These are phyloP conservation scores for Rutstroemia sp. DNA, from an alignment of 2,329 filamentous ascomycete genomes.

Conservation along the genomic window DNA sequence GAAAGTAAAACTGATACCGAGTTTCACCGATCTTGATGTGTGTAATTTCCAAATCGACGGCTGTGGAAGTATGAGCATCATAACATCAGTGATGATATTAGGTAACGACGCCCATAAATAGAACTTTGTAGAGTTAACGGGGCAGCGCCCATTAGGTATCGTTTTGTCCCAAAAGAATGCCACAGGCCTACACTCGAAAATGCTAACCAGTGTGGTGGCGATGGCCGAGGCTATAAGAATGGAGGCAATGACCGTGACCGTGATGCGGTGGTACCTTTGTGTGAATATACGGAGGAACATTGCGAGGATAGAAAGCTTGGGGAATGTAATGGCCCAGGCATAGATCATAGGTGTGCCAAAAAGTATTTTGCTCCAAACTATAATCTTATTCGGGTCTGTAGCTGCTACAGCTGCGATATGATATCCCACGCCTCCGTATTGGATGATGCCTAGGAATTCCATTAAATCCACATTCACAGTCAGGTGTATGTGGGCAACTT, in stretches of 20 bases:
- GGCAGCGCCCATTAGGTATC: no score
- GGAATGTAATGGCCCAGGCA: neutral
- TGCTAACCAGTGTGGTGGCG: no score
- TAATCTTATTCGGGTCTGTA: neutral
- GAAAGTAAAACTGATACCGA: neutral
- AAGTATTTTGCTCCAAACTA: neutral
- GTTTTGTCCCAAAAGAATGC: no score
- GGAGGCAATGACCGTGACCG: neutral
- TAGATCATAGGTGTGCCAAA: neutral
- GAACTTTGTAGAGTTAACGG: no score
- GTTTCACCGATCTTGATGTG: neutral
- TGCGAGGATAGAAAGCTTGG: neutral
- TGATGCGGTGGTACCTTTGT: neutral
- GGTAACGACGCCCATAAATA: neutral
- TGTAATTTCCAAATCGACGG: neutral
- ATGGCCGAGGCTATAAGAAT: no score
- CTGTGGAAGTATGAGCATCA: neutral
- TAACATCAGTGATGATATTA: neutral
- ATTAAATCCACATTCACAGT: no score
- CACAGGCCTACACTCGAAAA: no score
- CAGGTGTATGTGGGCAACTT: no score
- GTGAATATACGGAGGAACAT: slow-evolving; percentile 2
- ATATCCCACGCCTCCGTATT: neutral
- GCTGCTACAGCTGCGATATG: neutral
- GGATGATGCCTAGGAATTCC: no score